Evolutionary conservation across 768 basidiomycete genomes (phyloP), one percentile per base, ranked within the genome.

Genomic region (Lactarius pseudohatsudake): DNA sequence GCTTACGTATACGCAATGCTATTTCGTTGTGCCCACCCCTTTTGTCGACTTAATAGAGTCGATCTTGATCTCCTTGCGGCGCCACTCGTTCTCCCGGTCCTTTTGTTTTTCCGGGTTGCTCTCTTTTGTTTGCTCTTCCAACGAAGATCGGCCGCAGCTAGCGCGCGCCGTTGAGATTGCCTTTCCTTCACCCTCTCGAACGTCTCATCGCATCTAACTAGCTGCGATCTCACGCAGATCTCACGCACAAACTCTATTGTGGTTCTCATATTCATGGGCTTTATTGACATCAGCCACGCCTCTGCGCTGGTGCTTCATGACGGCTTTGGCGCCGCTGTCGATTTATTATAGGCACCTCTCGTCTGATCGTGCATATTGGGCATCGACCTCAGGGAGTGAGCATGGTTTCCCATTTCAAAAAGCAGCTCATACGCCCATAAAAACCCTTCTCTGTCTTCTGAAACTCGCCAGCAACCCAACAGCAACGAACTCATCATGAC

Each of bases 331-430:
- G 38, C 53, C 32, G 30, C 59, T 22, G 45, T 36, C 53, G 53
- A 58, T 65, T 30, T 26, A 36, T 34, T 0, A 11, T 20, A 26
- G n/a, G 34, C 8, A 38, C 41, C 20, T 5, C 54, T n/a, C 15
- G 5, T 2, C 59, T 26, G 62, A 56, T 64, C 41, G 34, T 26
- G 28, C 53, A 5, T 41, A 11, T 34, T 36, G 2, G 2, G 8
- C n/a, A 18, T n/a, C 34, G 20, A 28, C 66, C 62, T 60, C 43
- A 1, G 62, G 47, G 50, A 4, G 22, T 47, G 22, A n/a, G 62
- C 66, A 56, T 64, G 62, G 41, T 32, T 22, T 22, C 50, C 20
- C 50, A 28, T 32, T 64, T 55, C 9, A 59, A 63, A 67, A 59
- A 10, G 32, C 56, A 34, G 32, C 15, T 26, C 9, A 13, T 28